Conservation (phyloP, 208 protist species). For the Acanthamoeba royreba region DNA sequence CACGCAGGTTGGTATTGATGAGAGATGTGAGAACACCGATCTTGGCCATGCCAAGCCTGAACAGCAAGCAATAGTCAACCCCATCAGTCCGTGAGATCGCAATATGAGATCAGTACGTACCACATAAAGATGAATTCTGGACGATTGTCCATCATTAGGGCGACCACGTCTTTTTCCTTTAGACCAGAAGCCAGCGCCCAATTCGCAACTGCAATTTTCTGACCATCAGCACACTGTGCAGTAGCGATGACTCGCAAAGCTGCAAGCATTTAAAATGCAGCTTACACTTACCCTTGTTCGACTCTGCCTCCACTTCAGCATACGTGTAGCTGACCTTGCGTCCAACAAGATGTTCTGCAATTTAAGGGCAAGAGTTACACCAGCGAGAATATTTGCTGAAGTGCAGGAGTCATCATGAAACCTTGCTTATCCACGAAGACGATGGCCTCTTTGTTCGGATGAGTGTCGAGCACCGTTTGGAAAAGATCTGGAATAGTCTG, state of each 20-base stretch:
- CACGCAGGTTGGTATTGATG: conserved; percentile 55
- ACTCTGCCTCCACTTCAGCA: not conserved
- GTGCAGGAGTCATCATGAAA: too few species aligned
- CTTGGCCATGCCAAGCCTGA: conserved; percentile 61
- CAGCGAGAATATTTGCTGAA: not conserved
- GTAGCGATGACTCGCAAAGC: too few species aligned
- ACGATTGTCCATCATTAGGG: conserved; percentile 40
- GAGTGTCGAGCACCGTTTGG: not conserved
- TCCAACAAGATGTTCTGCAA: not conserved
- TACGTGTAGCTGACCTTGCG: conserved; percentile 15
- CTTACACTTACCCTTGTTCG: not conserved
- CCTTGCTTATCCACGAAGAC: not conserved
- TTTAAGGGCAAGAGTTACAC: not conserved
- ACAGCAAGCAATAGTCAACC: not conserved
- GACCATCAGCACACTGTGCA: not conserved
- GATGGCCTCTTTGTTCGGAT: not conserved
- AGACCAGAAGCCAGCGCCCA: not conserved
- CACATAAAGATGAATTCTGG: conserved; percentile 48
- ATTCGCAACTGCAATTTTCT: not conserved
- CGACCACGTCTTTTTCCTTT: conserved; percentile 29
- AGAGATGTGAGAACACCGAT: conserved; percentile 49
- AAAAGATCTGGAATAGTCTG: not conserved
- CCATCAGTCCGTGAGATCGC: not conserved
- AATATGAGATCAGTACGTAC: not conserved
- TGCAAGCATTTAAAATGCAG: too few species aligned